These are phyloP conservation scores for Physocladia obscura DNA, from an alignment of 192 early-diverging fungal genomes.

Conservation along the genomic window DNA sequence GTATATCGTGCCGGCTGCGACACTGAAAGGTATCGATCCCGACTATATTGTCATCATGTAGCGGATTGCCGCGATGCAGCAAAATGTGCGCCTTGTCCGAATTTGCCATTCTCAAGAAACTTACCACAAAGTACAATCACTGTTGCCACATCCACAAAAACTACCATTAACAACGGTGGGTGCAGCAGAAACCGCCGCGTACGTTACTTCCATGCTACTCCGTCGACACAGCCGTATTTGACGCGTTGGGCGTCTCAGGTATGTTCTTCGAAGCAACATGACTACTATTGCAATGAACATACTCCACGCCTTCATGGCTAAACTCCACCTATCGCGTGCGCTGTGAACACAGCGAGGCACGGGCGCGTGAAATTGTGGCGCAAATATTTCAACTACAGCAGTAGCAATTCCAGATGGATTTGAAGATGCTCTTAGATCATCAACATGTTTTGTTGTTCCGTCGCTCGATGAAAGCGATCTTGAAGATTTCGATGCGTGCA, in stretches of 20 bases:
- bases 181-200: not conserved
- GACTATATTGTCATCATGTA: not conserved
- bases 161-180: not conserved
- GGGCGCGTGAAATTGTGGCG: no score
- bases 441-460: no score
- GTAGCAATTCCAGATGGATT: no score
- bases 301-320: no score
- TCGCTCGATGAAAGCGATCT: no score
- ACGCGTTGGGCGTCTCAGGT: conserved; percentile 1
- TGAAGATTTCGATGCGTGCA: no score
- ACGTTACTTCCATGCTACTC: conserved; percentile 6
- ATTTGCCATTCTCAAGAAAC: not conserved
- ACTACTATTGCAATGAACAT: no score
- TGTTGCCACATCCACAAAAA: not conserved
- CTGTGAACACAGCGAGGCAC: no score
- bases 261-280: no score
- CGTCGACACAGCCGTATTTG: conserved; percentile 13
- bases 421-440: no score
- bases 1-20: conserved; percentile 12
- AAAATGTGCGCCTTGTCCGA: not conserved
- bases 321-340: conserved; percentile 9
- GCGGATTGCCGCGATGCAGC: not conserved
- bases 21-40: conserved; percentile 7
- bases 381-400: no score
- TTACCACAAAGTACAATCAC: not conserved